Percentiles rank a stretch among this genome's conserved stretches.
These are phyloP conservation scores for Colletotrichum lupini DNA, from an alignment of 2,329 filamentous ascomycete species.

Conservation along the genomic window DNA sequence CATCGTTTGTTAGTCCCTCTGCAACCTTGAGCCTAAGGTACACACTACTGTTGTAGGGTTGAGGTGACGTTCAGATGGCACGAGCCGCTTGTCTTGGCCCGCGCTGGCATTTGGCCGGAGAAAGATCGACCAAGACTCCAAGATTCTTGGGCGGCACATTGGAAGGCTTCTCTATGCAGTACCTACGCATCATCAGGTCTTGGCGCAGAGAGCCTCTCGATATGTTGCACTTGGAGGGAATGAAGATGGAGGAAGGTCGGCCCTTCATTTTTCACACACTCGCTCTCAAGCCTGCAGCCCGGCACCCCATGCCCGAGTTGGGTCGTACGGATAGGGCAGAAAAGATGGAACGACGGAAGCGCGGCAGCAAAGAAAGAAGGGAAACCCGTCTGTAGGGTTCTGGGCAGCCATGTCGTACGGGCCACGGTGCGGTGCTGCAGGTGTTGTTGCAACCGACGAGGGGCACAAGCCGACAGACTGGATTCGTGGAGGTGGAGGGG, in stretches of 20 bases:
- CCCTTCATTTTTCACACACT: not conserved
- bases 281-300: not conserved
- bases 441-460: slow-evolving; percentile 30
- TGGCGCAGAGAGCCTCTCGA: slow-evolving; percentile 17
- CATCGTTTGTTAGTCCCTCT: not conserved
- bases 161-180: not conserved
- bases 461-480: slow-evolving; percentile 24
- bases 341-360: slow-evolving; percentile 9
- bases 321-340: slow-evolving; percentile 27
- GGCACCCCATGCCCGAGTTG: not conserved
- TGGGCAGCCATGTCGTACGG: slow-evolving; percentile 22
- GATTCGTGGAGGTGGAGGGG: slow-evolving; percentile 32
- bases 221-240: not conserved
- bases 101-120: slow-evolving; percentile 18
- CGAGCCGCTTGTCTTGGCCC: slow-evolving; percentile 31
- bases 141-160: slow-evolving; percentile 31
- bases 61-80: slow-evolving; percentile 32
- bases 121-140: slow-evolving; percentile 34
- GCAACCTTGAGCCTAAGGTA: not conserved
- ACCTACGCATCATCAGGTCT: not conserved
- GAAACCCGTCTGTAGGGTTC: slow-evolving; percentile 17
- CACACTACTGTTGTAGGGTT: not conserved
- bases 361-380: slow-evolving; percentile 19
- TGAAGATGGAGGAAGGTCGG: not conserved
- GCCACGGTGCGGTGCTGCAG: slow-evolving; percentile 10